A percentile compares a stretch with the other conserved stretches of the same genome.
These are phyloP conservation scores for Penicillium lagena DNA, from an alignment of 495 filamentous ascomycete species.

Conservation along the genomic window DNA sequence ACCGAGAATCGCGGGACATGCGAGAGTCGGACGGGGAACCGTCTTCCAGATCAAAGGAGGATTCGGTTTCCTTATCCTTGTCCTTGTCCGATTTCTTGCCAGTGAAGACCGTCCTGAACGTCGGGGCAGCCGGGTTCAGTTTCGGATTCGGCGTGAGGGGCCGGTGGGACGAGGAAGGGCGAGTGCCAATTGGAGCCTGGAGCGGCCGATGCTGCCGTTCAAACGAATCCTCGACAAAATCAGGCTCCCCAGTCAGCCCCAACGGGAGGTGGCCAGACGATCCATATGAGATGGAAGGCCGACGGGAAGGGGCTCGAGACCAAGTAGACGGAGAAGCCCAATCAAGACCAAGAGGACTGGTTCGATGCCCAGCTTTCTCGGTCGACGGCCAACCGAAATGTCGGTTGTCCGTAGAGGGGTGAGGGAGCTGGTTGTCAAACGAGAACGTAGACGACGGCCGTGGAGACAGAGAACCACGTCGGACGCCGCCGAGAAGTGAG, in stretches of 20 bases:
- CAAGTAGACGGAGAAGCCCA: conserved; percentile 52
- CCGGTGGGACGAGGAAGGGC: conserved; percentile 47
- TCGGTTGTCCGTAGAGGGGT: conserved; percentile 73
- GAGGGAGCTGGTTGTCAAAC: conserved; percentile 61
- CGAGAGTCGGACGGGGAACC: conserved; percentile 58
- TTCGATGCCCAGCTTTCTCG: conserved; percentile 45
- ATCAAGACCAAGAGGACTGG: conserved; percentile 47
- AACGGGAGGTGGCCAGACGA: conserved; percentile 50
- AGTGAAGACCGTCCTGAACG: conserved; percentile 49
- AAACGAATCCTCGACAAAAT: conserved; percentile 36
- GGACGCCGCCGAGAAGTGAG: conserved; percentile 45
- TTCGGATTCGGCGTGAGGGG: conserved; percentile 52
- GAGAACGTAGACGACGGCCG: conserved; percentile 75
- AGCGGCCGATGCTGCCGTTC: conserved; percentile 40
- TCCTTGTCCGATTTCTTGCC: conserved; percentile 36
- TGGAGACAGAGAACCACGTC: conserved; percentile 61
- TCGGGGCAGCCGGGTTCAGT: conserved; percentile 55
- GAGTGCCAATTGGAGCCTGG: conserved; percentile 49
- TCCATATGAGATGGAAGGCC: conserved; percentile 50
- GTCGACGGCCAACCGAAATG: conserved; percentile 58
- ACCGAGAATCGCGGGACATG: conserved; percentile 54
- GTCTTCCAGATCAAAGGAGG: conserved; percentile 38
- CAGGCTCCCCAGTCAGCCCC: conserved; percentile 40
- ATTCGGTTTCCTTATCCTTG: conserved; percentile 24
- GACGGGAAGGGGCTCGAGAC: conserved; percentile 50